Evolutionary conservation across 768 basidiomycete species (phyloP).

Genomic region (Podaxis pistillaris): DNA sequence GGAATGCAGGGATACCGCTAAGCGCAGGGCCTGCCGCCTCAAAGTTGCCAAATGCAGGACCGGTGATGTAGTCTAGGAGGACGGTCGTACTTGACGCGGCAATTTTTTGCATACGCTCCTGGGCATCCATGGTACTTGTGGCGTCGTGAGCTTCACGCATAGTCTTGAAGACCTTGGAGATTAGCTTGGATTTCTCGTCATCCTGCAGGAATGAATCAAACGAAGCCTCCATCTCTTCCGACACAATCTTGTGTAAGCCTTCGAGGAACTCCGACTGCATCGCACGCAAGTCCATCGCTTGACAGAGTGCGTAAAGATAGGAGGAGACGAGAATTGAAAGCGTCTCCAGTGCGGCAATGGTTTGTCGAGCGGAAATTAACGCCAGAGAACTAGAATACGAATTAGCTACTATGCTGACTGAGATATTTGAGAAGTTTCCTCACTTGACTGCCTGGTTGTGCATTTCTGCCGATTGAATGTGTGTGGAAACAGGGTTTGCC

Average conservation of each 20-base stretch:
- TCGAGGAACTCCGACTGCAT: constrained; percentile 64
- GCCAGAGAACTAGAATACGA: constrained; percentile 64
- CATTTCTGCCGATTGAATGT: constrained; percentile 88
- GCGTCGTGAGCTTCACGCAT: constrained; percentile 57
- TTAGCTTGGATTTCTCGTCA: constrained; percentile 30
- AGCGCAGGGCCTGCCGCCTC: constrained; percentile 29
- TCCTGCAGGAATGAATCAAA: constrained; percentile 42
- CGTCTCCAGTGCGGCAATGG: constrained; percentile 75
- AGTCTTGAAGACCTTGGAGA: constrained; percentile 35
- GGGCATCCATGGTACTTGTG: constrained; percentile 71
- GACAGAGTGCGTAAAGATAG: constrained; percentile 72
- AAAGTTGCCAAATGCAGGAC: constrained; percentile 31
- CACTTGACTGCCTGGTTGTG: constrained; percentile 92
- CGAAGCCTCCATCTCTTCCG: constrained; percentile 44
- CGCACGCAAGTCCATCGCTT: constrained; percentile 83
- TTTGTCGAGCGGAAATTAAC: constrained; percentile 78
- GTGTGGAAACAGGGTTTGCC: constrained; percentile 81
- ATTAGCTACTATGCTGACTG: constrained; percentile 16
- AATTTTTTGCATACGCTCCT: constrained; percentile 67
- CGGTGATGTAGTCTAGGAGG: constrained; percentile 62
- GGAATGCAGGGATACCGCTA: constrained; percentile 50
- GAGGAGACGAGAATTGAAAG: constrained; percentile 71
- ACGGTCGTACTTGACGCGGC: constrained; percentile 59
- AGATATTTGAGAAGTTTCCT: constrained; percentile 25
- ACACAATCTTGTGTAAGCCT: constrained; percentile 44